A percentile compares a stretch with the other conserved stretches of the same genome.
Conservation (phyloP, 129 eudicot genomes). For the Centella asiatica region DNA sequence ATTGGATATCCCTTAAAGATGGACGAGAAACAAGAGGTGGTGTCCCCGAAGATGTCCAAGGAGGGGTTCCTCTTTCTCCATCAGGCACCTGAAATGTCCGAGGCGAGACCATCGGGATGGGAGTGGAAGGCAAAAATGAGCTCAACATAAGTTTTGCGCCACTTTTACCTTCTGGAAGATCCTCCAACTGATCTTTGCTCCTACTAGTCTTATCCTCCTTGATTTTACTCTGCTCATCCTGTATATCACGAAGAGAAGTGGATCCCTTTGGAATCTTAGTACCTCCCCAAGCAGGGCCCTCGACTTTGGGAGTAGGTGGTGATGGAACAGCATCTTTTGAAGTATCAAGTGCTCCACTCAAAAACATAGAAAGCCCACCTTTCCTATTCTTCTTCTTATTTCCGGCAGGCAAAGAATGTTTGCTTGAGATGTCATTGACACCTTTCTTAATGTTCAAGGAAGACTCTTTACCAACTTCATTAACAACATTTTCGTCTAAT, state of each 20-base stretch:
- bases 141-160: constrained; percentile 48
- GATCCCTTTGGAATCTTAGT: constrained; percentile 45
- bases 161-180: constrained; percentile 32
- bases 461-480: constrained; percentile 20
- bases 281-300: constrained; percentile 97
- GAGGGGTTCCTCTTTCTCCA: constrained; percentile 77
- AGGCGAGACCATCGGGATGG: constrained; percentile 62
- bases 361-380: constrained; percentile 94
- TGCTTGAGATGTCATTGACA: constrained; percentile 15
- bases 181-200: constrained; percentile 40
- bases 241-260: constrained; percentile 87
- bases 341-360: constrained; percentile 84
- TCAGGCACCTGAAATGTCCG: constrained; percentile 43
- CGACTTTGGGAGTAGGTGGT: constrained; percentile 61
- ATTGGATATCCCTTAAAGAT: constrained; percentile 80
- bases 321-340: constrained; percentile 41
- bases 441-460: constrained; percentile 25
- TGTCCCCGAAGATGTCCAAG: constrained; percentile 98
- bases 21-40: constrained; percentile 77
- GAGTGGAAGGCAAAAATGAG: constrained; percentile 63
- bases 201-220: constrained; percentile 20
- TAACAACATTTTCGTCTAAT: constrained; percentile 16
- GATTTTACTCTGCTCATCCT: constrained; percentile 63
- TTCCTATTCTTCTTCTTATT: constrained; percentile 76
- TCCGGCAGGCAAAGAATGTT: constrained; percentile 26